These are phyloP conservation scores for Solanum tacnaense DNA, from an alignment of 257 asterid species.

Conservation along the genomic window DNA sequence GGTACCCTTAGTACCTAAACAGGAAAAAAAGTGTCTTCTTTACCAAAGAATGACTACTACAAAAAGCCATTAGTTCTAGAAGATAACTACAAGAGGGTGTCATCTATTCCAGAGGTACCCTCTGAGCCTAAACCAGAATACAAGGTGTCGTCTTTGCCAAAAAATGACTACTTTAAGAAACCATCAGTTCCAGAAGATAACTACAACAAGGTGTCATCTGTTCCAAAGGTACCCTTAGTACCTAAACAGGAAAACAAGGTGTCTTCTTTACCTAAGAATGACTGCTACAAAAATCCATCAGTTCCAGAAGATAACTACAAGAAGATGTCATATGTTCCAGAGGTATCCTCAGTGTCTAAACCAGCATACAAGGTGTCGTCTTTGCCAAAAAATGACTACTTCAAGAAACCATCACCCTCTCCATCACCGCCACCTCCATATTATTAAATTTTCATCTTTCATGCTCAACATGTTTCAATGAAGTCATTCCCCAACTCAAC, in stretches of 20 bases:
- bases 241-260: not conserved
- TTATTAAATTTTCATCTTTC: too few relatives aligned
- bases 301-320: not conserved
- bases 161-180: not conserved
- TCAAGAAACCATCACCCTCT: not conserved
- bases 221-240: not conserved
- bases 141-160: not conserved
- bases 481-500: too few relatives aligned
- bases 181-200: not conserved
- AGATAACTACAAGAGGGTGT: not conserved
- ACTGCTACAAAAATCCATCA: too few relatives aligned
- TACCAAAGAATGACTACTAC: not conserved
- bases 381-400: not conserved
- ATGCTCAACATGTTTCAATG: too few relatives aligned
- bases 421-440: too few relatives aligned
- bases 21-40: not conserved
- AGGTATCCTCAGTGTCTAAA: too few relatives aligned
- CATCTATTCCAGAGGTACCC: not conserved
- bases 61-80: not conserved
- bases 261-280: not conserved
- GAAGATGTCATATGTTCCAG: not conserved
- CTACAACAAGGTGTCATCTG: not conserved
- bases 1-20: not conserved
- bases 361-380: not conserved
- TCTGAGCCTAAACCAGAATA: not conserved